Base-by-base conservation (phyloP, 805 yeast species). In the Monosporozyma solicola region DNA sequence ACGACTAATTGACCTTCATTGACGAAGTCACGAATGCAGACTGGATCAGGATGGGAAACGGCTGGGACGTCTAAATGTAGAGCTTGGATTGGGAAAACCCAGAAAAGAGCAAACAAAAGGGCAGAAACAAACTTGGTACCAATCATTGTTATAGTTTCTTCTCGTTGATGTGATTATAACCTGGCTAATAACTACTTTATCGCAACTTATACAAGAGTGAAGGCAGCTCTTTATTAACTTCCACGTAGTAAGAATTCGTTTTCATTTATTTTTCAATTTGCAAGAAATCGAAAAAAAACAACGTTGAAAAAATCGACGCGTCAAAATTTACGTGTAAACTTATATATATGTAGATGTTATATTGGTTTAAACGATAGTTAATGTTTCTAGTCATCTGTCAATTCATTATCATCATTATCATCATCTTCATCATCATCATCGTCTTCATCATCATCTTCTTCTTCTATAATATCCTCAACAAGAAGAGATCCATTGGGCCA, bases 11-110 rank as follows among this genome's bases (percentile, higher is more conserved):
- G 92, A 54, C 89, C 91, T 59, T 82, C 86, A 49, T 79, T 74
- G 52, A 87, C 95, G 66, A 92, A 92, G 69, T 94, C 97, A 68
- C 99, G 87, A 59, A 94, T 79, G 75, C 99, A 94, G 54, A 84
- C 80, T 39, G 92, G 91, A 66, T 57, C 79, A 71, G 62, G 71
- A 33, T 58, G 70, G 3, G 70, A 61, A 7, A 62, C 66, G 20
- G 84, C 82, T 51, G 76, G 77, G 20, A 82, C 68, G 49, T 80
- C 85, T 60, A 80, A 72, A 62, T 75, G 80, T 57, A 82, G 70
- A 13, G 77, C 78, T n/a, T 49, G 48, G 29, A 52, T 58, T 9
- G 53, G 31, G 41, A 41, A 51, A 10, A 53, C 27, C 22, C 57
- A 29, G 27, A 50, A 52, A 44, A 54, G 37, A 37, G 54, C 50